Evolutionary conservation across 129 eudicot genomes (phyloP), one percentile per base, ranked within the genome.

Genomic region (Scalesia atractyloides): DNA sequence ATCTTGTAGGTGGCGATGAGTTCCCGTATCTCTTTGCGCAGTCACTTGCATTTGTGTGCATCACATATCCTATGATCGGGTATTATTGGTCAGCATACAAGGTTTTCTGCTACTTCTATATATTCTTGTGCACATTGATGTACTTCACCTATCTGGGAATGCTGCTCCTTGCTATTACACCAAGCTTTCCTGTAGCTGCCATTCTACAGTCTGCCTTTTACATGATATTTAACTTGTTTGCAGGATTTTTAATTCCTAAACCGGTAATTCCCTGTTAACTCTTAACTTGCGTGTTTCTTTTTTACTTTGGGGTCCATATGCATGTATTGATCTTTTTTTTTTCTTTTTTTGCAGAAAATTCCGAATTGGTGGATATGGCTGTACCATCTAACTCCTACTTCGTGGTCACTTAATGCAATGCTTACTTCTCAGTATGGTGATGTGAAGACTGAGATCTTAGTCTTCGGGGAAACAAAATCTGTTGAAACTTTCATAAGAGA

Each of bases 361-460:
- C 95, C 97, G 0, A 82, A 74, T 49, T 90, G 95, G 95, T 90
- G 95, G 97, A 43, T 83, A 12, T 90, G 97, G 97, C 43, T 84
- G 34, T 89, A 84, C 70, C 86, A 84, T 50, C 3, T 79, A 3
- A 43, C 70, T 34, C 96, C 96, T 6, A 84, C 92, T 0, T 86
- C 93, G 6, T 89, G 96, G 96, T 77, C 90, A 3, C 73, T 86
- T 5, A 80, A 84, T 46, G 96, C 83, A 49, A 9, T 89, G 82
- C 84, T 89, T 20, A 75, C 83, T 17, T 89, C 90, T 48, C 96
- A 89, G 54, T 89, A 62, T 69, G 89, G 96, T 43, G 89, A 89
- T 37, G 36, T 86, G 33, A 56, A 84, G 14, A 64, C 36, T 24
- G 71, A 80, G 59, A 82, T 82, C 17, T 30, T 24, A n/a, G 87